phyloP scores from a whole-genome alignment of 805 yeast genomes.

The Pichia manshurica region DNA sequence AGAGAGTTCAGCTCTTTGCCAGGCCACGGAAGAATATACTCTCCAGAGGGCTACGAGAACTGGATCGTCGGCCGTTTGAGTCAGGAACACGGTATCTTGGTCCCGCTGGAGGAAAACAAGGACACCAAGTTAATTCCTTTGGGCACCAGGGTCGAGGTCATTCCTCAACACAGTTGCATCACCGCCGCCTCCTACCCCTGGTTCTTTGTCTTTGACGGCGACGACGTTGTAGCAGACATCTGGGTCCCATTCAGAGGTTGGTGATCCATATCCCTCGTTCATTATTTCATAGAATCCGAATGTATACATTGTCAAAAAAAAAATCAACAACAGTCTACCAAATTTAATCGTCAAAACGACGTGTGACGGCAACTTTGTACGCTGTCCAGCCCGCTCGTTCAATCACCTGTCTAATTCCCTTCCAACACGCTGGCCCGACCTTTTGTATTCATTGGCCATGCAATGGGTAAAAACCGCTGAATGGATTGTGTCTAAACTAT shows the following conservation, averaged over 20 bases:
- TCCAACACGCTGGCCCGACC: too few species aligned
- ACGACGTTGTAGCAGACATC: constrained; percentile 31
- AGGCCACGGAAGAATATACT: constrained; percentile 47
- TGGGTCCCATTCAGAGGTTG: constrained; percentile 24
- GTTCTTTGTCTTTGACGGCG: constrained; percentile 49
- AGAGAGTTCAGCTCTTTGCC: constrained; percentile 57
- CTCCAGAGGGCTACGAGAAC: constrained; percentile 38
- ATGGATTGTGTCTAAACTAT: too few species aligned
- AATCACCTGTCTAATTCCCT: too few species aligned
- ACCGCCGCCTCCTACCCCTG: constrained; percentile 57
- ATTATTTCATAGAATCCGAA: too few species aligned
- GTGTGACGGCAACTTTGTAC: too few species aligned
- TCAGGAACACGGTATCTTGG: constrained; percentile 75
- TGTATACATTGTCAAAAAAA: too few species aligned
- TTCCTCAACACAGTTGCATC: constrained; percentile 73
- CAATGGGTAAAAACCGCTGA: too few species aligned
- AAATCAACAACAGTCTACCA: too few species aligned
- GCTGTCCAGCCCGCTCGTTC: too few species aligned
- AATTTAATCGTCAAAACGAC: too few species aligned
- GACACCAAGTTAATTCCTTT: constrained; percentile 38
- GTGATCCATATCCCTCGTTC: constrained; percentile 11
- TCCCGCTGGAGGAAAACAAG: constrained; percentile 33
- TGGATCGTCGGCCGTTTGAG: constrained; percentile 63
- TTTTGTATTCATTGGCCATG: too few species aligned
- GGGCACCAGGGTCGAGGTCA: constrained; percentile 49